phyloP scores from a whole-genome alignment of 164 flowering plant species.

The Aristolochia contorta region DNA sequence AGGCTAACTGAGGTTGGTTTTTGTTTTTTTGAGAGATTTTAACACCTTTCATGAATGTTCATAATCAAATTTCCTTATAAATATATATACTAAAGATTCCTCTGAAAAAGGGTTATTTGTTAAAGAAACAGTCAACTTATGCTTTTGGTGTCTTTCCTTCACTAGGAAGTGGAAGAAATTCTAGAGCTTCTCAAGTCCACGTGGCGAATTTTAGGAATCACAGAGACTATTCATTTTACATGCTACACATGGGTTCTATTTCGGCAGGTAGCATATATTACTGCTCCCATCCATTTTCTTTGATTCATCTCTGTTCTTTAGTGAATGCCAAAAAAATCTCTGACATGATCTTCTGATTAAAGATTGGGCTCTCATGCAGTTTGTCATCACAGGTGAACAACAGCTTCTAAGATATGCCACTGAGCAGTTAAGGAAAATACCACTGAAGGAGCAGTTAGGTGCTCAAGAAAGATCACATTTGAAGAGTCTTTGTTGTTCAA shows the following conservation, averaged over 20 bases:
- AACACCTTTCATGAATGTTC: too few species aligned
- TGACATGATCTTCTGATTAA: background rate
- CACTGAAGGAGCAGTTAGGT: conserved; percentile 87
- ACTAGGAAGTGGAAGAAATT: conserved; percentile 89
- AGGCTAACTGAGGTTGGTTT: conserved; percentile 80
- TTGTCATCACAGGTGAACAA: conserved; percentile 71
- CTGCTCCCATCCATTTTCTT: too few species aligned
- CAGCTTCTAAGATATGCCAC: conserved; percentile 66
- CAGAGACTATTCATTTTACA: conserved; percentile 90
- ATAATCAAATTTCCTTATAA: too few species aligned
- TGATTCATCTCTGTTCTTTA: too few species aligned
- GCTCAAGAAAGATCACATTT: conserved; percentile 81
- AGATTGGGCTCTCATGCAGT: conserved; percentile 29
- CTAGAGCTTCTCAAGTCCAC: conserved; percentile 94
- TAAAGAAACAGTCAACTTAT: too few species aligned
- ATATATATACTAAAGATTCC: too few species aligned
- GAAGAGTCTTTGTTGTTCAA: conserved; percentile 57
- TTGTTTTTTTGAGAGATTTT: background rate
- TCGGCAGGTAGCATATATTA: conserved; percentile 66
- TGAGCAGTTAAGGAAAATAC: conserved; percentile 72
- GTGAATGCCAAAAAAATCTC: background rate
- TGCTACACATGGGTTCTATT: conserved; percentile 97
- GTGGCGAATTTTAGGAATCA: conserved; percentile 92
- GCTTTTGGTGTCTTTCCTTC: background rate
- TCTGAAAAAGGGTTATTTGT: too few species aligned